A percentile compares a stretch with the other conserved stretches of the same genome.
phyloP scores from a whole-genome alignment of 2,329 filamentous ascomycete species.

The Chaetomium olivaceum region DNA sequence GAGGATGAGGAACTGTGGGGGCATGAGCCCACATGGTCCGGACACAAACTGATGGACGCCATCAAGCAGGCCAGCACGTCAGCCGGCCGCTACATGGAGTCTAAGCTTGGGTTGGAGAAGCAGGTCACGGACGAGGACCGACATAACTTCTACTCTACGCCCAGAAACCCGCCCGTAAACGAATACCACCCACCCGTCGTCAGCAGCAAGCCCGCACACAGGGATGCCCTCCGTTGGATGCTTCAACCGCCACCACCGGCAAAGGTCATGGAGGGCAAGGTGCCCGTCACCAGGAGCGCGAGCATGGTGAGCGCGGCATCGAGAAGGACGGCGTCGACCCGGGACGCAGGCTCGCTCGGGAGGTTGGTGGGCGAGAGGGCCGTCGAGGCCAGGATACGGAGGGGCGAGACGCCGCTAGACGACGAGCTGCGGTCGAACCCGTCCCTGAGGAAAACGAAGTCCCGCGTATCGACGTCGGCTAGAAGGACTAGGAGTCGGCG shows the following conservation, averaged over 20 bases:
- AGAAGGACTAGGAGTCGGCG: conserved; percentile 33
- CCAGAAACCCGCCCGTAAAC: conserved; percentile 73
- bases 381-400: conserved; percentile 49
- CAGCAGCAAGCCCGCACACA: conserved; percentile 68
- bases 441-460: conserved; percentile 30
- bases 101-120: conserved; percentile 55
- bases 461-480: conserved; percentile 32
- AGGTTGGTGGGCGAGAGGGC: conserved; percentile 49
- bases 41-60: conserved; percentile 59
- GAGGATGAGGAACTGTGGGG: conserved; percentile 90
- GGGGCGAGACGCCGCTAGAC: conserved; percentile 42
- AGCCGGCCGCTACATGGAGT: conserved; percentile 56
- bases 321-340: conserved; percentile 44
- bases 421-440: conserved; percentile 25
- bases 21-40: conserved; percentile 54
- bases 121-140: conserved; percentile 52
- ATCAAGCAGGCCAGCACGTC: conserved; percentile 60
- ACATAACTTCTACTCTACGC: conserved; percentile 61
- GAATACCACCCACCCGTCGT: conserved; percentile 85
- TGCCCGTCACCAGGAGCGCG: conserved; percentile 64
- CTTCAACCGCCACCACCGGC: conserved; percentile 86
- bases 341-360: conserved; percentile 46
- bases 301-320: conserved; percentile 58
- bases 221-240: conserved; percentile 83
- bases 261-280: conserved; percentile 86